Evolutionary conservation across 495 filamentous ascomycete genomes (phyloP), one percentile per base, ranked within the genome.

Genomic region (Trichocladium antarcticum): DNA sequence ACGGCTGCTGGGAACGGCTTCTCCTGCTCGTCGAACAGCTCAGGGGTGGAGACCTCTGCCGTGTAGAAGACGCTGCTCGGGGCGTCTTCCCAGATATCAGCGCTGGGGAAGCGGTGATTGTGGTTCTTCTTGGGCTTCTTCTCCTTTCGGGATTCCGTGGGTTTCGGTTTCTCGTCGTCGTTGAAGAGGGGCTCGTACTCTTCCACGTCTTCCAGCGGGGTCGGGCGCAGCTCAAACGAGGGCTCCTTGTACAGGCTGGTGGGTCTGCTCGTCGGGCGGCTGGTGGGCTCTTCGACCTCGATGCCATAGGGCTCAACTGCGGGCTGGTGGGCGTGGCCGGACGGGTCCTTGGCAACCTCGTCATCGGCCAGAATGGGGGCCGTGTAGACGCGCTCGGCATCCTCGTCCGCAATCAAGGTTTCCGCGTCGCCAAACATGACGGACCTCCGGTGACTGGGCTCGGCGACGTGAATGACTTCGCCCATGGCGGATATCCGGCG

Each of bases 41-140:
- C 83, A 2, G 90, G 88, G 0, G 83, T 88, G 6, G 85, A 82
- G 11, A 99, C 89, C 47, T 83, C 89, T 16, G 92, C 80, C 27
- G 85, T 79, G 49, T 87, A 80, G 56, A 89, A 82, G 39, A 87
- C 71, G 68, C 85, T 90, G 66, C 83, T 85, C 4, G 92, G 92
- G 0, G 89, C 84, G 66, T 99, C 92, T 63, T 99, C 92, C 92
- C 92, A 99, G 32, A 96, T 78, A 61, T 99, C 92, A 54, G 84
- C 80, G 62, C 88, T 95, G 0, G 92, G 92, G 68, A 98, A 98
- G 39, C 83, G 78, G 41, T 86, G 85, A 60, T 78, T 76, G 50
- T 77, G 74, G 40, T 84, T 71, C 19, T 75, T 71, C 9, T 78
- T 73, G 37, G 74, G 55, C 15, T 81, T 69, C 27, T 74, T 72